Percentiles rank a stretch among this genome's conserved stretches.
Conservation (phyloP, 202 grass and related monocot species). For the Saccharum hybrid region DNA sequence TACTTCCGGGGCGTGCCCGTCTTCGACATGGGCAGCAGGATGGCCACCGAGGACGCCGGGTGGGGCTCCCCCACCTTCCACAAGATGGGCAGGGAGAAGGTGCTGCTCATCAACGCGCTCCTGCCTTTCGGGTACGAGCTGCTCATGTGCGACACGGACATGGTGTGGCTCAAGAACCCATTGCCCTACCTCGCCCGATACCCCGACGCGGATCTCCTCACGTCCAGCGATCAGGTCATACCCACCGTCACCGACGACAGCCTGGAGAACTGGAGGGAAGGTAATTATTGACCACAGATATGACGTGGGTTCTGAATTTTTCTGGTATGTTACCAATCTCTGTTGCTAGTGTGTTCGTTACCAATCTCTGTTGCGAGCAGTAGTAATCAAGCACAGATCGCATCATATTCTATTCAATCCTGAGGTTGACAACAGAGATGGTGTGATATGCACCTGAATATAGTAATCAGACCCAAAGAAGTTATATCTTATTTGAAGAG, state of each 20-base stretch:
- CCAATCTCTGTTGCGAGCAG: not conserved
- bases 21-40: slow-evolving; percentile 94
- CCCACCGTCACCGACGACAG: slow-evolving; percentile 96
- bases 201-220: slow-evolving; percentile 88
- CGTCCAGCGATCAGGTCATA: slow-evolving; percentile 92
- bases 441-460: slow-evolving; percentile 12
- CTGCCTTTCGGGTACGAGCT: slow-evolving; percentile 88
- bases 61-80: slow-evolving; percentile 97
- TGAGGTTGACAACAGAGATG: slow-evolving; percentile 18
- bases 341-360: not conserved
- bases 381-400: not conserved
- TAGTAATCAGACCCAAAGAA: not conserved
- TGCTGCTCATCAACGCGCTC: slow-evolving; percentile 88
- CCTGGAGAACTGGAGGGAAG: slow-evolving; percentile 88
- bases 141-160: slow-evolving; percentile 99
- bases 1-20: slow-evolving; percentile 82
- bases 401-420: not conserved
- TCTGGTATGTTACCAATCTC: not conserved
- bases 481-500: not conserved
- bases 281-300: slow-evolving; percentile 51
- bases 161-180: slow-evolving; percentile 99
- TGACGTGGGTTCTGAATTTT: slow-evolving; percentile 7
- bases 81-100: slow-evolving; percentile 99
- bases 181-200: slow-evolving; percentile 82
- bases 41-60: slow-evolving; percentile 86